Evolutionary conservation across 257 asterid species (phyloP), one percentile per base, ranked within the genome.

Genomic region (Solanum megistacrolobum): DNA sequence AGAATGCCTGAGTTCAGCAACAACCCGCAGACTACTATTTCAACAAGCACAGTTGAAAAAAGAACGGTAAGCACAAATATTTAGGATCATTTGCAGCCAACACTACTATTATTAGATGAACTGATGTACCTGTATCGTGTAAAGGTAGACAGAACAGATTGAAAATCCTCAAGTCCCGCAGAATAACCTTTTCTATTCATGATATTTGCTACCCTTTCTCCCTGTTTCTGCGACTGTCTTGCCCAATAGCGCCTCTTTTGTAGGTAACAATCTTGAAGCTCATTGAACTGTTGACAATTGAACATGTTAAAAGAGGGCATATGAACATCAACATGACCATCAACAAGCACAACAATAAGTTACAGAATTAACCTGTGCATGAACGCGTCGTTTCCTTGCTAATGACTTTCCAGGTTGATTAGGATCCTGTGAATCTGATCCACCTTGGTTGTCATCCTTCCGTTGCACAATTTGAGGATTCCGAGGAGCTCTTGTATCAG

Each of bases 1-100:
- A 73, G 93, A 94, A 83, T 96, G 98, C 89, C 97, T 93, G 87
- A 96, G 93, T 90, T 96, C 99, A 38, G 98, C 94, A 88, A 96
- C 94, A 84, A 91, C 98, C 68, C 93, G 93, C 94, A 96, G 84
- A 89, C 94, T 96, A 91, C 99, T 95, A 91, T 88, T 68, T 58
- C 46, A 82, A 81, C 85, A 39, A 87, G 36, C 85, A 87, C 66
- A 75, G 35, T 9, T 81, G 12, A 89, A 75, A 31, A 82, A n/a
- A 35, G 18, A 84, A 74, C 83, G 55, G 85, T 87, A 65, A 65
- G 89, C 86, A 87, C 34, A 38, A 58, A 16, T 55, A 18, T 78
- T 34, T 65, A 58, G 66, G 79, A 46, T n/a, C 71, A 32, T 68
- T 32, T 60, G 75, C 85, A 76, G 39, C 31, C 62, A 38, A 66